phyloP scores from a whole-genome alignment of 768 basidiomycete genomes.

The Pulveroboletus sp. region DNA sequence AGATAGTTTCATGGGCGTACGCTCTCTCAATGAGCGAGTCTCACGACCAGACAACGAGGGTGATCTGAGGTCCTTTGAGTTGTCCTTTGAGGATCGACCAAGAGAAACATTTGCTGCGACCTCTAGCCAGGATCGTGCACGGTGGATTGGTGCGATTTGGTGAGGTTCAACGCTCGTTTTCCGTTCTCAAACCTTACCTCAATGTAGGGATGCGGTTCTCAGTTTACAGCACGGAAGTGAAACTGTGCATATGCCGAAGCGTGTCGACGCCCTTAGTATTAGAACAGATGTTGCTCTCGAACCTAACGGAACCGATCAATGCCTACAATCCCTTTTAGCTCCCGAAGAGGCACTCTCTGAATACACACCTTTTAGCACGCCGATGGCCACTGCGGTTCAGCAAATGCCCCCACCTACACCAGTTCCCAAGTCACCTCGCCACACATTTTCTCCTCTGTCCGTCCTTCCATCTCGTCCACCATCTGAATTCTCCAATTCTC shows the following conservation, averaged over 20 bases:
- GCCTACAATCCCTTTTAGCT: conserved; percentile 7
- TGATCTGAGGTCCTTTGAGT: conserved; percentile 56
- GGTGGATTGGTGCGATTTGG: conserved; percentile 76
- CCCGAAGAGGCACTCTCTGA: conserved; percentile 22
- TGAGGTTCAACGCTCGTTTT: conserved; percentile 26
- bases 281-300: conserved; percentile 12
- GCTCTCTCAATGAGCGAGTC: conserved; percentile 50
- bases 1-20: conserved; percentile 55
- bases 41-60: conserved; percentile 39
- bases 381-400: conserved; percentile 6
- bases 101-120: conserved; percentile 59
- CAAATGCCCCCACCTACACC: conserved; percentile 22
- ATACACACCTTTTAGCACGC: conserved; percentile 25
- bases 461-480: conserved; percentile 23
- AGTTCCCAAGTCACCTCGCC: conserved; percentile 23
- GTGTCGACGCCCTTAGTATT: conserved; percentile 7
- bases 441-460: conserved; percentile 15
- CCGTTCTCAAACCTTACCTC: neutral
- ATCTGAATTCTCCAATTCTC: conserved; percentile 23
- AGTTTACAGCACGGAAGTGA: conserved; percentile 29
- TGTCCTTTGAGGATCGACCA: conserved; percentile 50
- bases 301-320: neutral
- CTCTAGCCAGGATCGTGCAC: conserved; percentile 58
- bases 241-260: neutral
- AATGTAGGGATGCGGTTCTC: conserved; percentile 55